Evolutionary conservation across 1,139 yeast species (phyloP), one percentile per base, ranked within the genome.

Genomic region (Scheffersomyces titani): DNA sequence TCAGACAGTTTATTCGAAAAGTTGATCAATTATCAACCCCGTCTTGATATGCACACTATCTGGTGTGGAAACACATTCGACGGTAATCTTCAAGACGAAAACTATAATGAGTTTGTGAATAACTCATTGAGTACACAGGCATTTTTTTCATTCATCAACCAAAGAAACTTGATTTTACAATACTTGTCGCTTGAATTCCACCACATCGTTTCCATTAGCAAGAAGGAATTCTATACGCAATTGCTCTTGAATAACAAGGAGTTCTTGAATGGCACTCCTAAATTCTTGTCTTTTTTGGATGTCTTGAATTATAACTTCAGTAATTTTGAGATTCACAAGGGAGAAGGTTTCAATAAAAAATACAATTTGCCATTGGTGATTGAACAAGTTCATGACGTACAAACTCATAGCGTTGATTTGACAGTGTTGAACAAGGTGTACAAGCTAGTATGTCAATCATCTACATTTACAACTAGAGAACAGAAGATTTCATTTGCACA

Each of bases 141-240:
- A 0, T 76, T 91, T 55, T 75, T 86, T 50, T 77, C 87, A 0
- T 89, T 90, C 63, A 80, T 89, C 57, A 80, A 77, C 50, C 88
- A 86, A 62, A 81, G 97, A 66, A 82, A 86, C 51, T 75, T 81
- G 30, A 74, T 89, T 6, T 74, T 91, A 44, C 90, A 89, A 61
- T 86, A 87, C 63, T 72, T 91, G 55, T 84, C 94, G n/a, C 72
- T 89, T 57, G 96, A 91, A 62, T 77, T 92, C 44, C 92, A 89
- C 65, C 81, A 81, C 56, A 77, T 86, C n/a, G 85, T 86, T 1
- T 82, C 91, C 0, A 71, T 82, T 1, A 79, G 89, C 1, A 79
- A 87, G 59, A 82, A 85, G 30, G 77, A 81, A 22, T 75, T 79
- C 24, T 89, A 89, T 62, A 75, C 87, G 44, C 76, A 81, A 3